A percentile compares a stretch with the other conserved stretches of the same genome.
Conservation (phyloP, 2,329 filamentous ascomycete species). For the Annulohypoxylon truncatum region DNA sequence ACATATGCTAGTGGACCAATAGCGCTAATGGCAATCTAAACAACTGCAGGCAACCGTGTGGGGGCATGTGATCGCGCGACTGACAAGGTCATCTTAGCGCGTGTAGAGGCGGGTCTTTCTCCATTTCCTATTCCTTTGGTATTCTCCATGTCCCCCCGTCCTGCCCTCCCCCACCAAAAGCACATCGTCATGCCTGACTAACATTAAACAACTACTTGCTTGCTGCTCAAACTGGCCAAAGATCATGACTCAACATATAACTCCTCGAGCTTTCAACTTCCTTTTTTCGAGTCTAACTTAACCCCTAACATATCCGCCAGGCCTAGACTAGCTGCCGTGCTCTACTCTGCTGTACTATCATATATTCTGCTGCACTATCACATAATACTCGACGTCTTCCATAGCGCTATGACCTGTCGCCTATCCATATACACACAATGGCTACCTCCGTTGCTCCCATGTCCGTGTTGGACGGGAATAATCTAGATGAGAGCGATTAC, state of each 20-base stretch:
- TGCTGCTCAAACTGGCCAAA: neutral
- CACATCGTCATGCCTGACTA: slow-evolving; percentile 1
- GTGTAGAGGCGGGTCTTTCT: too few species aligned
- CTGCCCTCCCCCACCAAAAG: neutral
- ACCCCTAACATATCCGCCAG: neutral
- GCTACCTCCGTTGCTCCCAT: slow-evolving; percentile 25
- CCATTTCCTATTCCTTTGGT: neutral
- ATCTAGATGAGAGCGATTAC: slow-evolving; percentile 47
- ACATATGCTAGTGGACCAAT: neutral
- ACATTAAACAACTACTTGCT: too few species aligned
- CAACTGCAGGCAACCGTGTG: slow-evolving; percentile 2
- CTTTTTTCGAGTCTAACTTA: neutral
- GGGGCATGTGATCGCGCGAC: slow-evolving; percentile 31
- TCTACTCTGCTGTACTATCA: neutral
- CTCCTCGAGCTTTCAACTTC: neutral
- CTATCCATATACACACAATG: slow-evolving; percentile 21
- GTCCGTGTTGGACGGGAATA: slow-evolving; percentile 9
- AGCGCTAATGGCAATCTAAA: neutral
- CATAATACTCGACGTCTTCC: neutral
- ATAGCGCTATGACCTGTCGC: slow-evolving; percentile 20
- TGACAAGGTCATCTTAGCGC: slow-evolving; percentile 3
- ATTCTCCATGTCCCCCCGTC: neutral
- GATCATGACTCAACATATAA: slow-evolving; percentile 21
- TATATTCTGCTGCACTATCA: neutral
- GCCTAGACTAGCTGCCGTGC: neutral